Evolutionary conservation across 306 rosid species (phyloP).

Genomic region (Ammopiptanthus mongolicus): DNA sequence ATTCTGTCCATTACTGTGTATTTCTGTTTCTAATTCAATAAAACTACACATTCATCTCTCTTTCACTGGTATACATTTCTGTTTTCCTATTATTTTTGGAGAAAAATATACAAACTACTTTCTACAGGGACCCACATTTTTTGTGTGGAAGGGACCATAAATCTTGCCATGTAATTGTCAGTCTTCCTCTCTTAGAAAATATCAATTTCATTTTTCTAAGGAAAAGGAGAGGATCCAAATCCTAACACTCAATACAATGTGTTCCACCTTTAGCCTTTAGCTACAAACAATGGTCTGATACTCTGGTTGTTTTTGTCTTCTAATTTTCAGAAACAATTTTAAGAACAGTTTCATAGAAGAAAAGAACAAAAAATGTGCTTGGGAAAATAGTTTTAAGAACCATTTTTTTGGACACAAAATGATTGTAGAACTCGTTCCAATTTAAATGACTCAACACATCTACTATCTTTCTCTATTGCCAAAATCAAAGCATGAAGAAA

Average conservation of each 20-base stretch:
- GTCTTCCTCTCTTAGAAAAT: not conserved
- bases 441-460: too few species aligned
- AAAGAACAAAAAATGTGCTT: too few species aligned
- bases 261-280: slow-evolving; percentile 7
- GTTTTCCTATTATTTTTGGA: too few species aligned
- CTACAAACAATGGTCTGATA: not conserved
- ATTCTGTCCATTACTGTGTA: too few species aligned
- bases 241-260: not conserved
- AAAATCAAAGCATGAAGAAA: too few species aligned
- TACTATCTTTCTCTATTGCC: too few species aligned
- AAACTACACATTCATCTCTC: too few species aligned
- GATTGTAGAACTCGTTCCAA: too few species aligned
- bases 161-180: not conserved
- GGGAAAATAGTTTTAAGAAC: too few species aligned
- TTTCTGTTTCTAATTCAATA: too few species aligned
- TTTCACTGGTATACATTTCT: too few species aligned
- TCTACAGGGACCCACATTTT: not conserved
- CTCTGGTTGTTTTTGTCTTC: not conserved
- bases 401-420: too few species aligned
- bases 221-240: not conserved
- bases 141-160: not conserved
- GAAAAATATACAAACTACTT: not conserved
- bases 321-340: not conserved
- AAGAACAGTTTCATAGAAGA: not conserved
- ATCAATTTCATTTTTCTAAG: not conserved